These are phyloP conservation scores for Nigrospora oryzae DNA, from an alignment of 2,329 filamentous ascomycete species.

Conservation along the genomic window DNA sequence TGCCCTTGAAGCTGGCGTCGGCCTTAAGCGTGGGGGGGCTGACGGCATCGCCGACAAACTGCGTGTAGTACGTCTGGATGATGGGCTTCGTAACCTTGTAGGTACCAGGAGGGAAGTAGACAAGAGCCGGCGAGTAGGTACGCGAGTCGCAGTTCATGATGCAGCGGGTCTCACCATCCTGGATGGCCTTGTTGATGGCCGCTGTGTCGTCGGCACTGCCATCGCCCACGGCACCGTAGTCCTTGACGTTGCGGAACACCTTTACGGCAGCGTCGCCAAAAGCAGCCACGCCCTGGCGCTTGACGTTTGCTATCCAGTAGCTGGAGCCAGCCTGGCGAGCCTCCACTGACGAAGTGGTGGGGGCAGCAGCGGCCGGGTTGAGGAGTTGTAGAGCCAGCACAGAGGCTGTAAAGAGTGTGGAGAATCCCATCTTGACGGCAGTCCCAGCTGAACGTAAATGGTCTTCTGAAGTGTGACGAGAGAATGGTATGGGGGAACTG, in stretches of 20 bases:
- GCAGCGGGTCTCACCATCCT: constrained; percentile 64
- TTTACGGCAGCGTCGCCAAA: constrained; percentile 57
- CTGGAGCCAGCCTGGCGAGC: constrained; percentile 26
- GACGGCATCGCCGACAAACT: constrained; percentile 76
- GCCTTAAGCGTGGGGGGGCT: constrained; percentile 70
- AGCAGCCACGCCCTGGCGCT: constrained; percentile 59
- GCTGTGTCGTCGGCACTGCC: constrained; percentile 71
- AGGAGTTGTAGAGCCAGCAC: constrained; percentile 16
- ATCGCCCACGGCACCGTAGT: constrained; percentile 65
- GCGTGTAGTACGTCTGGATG: constrained; percentile 85
- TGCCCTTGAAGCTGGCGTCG: constrained; percentile 63
- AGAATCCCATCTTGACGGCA: constrained; percentile 21
- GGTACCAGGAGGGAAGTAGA: constrained; percentile 87
- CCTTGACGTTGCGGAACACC: constrained; percentile 69
- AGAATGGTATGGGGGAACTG: too few relatives aligned
- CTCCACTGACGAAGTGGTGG: constrained; percentile 11
- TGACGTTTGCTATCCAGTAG: constrained; percentile 67
- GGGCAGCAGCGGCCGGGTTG: constrained; percentile 9
- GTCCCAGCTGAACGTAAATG: constrained; percentile 18
- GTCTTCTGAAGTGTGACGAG: constrained; percentile 5
- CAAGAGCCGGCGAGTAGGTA: constrained; percentile 74
- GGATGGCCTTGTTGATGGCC: constrained; percentile 80
- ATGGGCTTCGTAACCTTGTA: constrained; percentile 77
- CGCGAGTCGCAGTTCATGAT: constrained; percentile 73
- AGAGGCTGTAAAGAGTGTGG: constrained; percentile 17